Conservation (phyloP, 1,284 basidiomycete genomes). For the Xerocomus amazonicus region DNA sequence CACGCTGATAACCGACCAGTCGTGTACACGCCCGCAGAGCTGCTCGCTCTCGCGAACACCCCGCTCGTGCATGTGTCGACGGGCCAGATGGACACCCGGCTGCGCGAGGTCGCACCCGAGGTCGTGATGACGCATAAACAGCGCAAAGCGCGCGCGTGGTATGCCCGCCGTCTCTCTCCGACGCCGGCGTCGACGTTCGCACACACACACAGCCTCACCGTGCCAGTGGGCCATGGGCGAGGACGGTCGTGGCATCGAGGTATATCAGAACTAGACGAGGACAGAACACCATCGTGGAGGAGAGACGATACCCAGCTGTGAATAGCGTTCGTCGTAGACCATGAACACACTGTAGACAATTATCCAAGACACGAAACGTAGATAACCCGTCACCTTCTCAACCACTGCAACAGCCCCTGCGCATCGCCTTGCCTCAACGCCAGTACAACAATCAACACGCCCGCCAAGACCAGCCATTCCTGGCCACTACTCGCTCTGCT, state of each 20-base stretch:
- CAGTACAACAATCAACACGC: slow-evolving; percentile 7
- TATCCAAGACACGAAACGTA: not conserved
- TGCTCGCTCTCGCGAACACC: slow-evolving; percentile 22
- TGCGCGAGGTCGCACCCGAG: slow-evolving; percentile 24
- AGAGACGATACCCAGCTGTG: too few relatives aligned
- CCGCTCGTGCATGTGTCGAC: slow-evolving; percentile 16
- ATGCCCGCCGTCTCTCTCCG: slow-evolving; percentile 2
- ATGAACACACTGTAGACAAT: not conserved
- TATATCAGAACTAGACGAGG: too few relatives aligned
- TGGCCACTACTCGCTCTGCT: not conserved
- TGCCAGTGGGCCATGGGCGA: too few relatives aligned
- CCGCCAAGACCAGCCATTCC: slow-evolving; percentile 6
- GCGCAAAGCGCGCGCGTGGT: slow-evolving; percentile 28
- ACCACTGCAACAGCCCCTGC: not conserved
- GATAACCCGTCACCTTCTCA: not conserved
- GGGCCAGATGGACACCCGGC: not conserved
- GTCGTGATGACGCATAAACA: slow-evolving; percentile 23
- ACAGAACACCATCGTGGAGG: too few relatives aligned
- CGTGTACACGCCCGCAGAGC: slow-evolving; percentile 28
- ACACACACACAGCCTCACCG: slow-evolving; percentile 1
- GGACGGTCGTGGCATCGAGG: too few relatives aligned
- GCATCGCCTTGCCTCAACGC: slow-evolving; percentile 4
- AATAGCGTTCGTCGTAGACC: too few relatives aligned
- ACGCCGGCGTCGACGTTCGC: not conserved
- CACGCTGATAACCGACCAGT: not conserved